Evolutionary conservation across 768 basidiomycete genomes (phyloP).

Genomic region (Suillus bovinus): DNA sequence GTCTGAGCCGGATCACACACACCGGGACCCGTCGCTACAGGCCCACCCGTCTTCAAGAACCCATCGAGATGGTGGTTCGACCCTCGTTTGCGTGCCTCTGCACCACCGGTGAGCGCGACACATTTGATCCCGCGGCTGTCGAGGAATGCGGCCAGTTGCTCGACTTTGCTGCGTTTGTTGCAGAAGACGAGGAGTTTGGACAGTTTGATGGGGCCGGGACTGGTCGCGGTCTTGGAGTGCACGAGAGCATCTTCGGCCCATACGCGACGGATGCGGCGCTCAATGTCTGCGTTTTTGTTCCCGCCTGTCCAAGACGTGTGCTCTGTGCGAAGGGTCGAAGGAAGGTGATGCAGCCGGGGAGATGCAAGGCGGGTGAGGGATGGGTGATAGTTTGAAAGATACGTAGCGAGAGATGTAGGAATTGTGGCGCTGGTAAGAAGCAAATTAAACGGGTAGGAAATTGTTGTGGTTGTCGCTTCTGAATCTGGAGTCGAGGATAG

Average conservation of each 20-base stretch:
- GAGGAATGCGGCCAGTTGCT: slow-evolving; percentile 59
- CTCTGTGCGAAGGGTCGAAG: slow-evolving; percentile 66
- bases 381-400: slow-evolving; percentile 65
- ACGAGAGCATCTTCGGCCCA: slow-evolving; percentile 66
- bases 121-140: slow-evolving; percentile 59
- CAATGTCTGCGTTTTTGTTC: slow-evolving; percentile 79
- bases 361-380: slow-evolving; percentile 72
- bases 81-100: slow-evolving; percentile 59
- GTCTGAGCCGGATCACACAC: slow-evolving; percentile 31
- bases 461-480: slow-evolving; percentile 11
- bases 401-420: slow-evolving; percentile 68
- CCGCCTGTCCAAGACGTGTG: slow-evolving; percentile 78
- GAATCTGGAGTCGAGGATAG: slow-evolving; percentile 15
- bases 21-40: slow-evolving; percentile 13
- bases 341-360: slow-evolving; percentile 78
- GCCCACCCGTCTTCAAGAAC: slow-evolving; percentile 51
- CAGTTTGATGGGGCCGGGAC: slow-evolving; percentile 32
- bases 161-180: slow-evolving; percentile 72
- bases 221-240: slow-evolving; percentile 27
- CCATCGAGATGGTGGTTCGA: slow-evolving; percentile 76
- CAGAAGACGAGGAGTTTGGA: slow-evolving; percentile 83
- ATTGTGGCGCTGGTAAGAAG: slow-evolving; percentile 87
- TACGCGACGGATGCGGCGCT: slow-evolving; percentile 66
- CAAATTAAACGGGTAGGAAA: slow-evolving; percentile 75
- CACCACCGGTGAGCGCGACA: slow-evolving; percentile 64